Evolutionary conservation across 2,329 filamentous ascomycete genomes (phyloP).

Genomic region (Penicillium sp.): DNA sequence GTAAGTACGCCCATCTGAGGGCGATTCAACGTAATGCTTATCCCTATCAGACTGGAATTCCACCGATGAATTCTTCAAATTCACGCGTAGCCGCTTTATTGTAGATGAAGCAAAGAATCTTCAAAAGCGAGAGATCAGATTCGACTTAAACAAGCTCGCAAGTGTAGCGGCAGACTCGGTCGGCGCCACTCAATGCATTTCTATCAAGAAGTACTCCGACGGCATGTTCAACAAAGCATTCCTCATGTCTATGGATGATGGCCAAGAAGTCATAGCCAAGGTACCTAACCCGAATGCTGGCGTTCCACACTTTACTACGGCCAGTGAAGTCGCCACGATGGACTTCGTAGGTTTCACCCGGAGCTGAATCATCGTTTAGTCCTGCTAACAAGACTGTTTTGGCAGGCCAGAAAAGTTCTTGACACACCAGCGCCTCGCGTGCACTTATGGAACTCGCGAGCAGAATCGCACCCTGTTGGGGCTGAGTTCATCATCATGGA

Average conservation of each 20-base stretch:
- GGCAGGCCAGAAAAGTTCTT: conserved; percentile 26
- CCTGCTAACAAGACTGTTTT: not conserved
- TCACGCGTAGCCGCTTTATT: conserved; percentile 32
- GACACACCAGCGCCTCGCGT: conserved; percentile 23
- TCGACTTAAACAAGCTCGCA: conserved; percentile 25
- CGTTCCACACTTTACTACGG: conserved; percentile 30
- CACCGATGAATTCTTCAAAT: conserved; percentile 30
- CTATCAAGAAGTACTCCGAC: conserved; percentile 28
- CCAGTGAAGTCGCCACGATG: conserved; percentile 42
- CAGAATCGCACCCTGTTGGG: conserved; percentile 19
- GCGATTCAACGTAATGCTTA: conserved; percentile 16
- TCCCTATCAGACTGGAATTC: conserved; percentile 27
- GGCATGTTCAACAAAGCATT: conserved; percentile 34
- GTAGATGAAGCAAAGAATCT: conserved; percentile 27
- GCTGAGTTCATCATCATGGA: conserved; percentile 28
- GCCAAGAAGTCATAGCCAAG: conserved; percentile 33
- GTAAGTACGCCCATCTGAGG: conserved; percentile 8
- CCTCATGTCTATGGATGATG: conserved; percentile 34
- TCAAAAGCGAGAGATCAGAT: conserved; percentile 22
- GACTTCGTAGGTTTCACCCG: conserved; percentile 20
- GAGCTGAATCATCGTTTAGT: not conserved
- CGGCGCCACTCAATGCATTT: conserved; percentile 18
- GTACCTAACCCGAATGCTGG: conserved; percentile 37
- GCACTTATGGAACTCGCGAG: conserved; percentile 23
- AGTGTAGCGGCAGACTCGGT: conserved; percentile 21